Base-by-base conservation (phyloP, 2,329 filamentous ascomycete genomes). In the Teratosphaeria epicoccoides region DNA sequence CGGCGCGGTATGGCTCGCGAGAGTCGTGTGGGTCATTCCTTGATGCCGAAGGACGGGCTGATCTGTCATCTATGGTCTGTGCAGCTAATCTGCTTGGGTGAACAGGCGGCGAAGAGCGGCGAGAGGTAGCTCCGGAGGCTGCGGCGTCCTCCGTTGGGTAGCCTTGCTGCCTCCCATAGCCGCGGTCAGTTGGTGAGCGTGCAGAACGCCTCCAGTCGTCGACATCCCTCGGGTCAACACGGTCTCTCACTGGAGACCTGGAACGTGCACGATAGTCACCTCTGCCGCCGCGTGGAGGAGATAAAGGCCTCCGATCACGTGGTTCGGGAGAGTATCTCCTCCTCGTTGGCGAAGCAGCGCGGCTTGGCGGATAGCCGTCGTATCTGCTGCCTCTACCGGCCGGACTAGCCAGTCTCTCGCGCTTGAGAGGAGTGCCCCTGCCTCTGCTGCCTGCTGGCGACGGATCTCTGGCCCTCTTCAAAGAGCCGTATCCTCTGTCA, bases 31-130 rank as follows among this genome's bases (percentile, higher is more conserved):
- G 55, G 47, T 64, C 25, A 17, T 11, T 62, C 22, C 57, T 55
- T 43, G 51, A 46, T 4, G 63, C 56, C 24, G 57, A 50, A 6
- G 58, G 57, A 49, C 64, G 51, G 45, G 47, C 52, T 17, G 54
- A 23, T 49, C 58, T 52, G 4, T 71, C 68, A 7, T 68, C 67
- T 47, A 53, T 46, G 61, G 61, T 29, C 60, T 67, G 47, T 23
- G 58, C 56, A 46, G 70, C 72, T 47, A 72, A 63, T 58, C 77
- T 73, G 57, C 80, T 81, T 14, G 75, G 73, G 59, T 81, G 78
- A 12, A 77, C 67, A 11, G 71, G 77, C 14, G 82, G 82, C 5
- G 82, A 84, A 7, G 82, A 82, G 47, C 79, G 74, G 52, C 80
- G 76, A 22, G 81, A 84, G 25, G 77, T 81, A 20, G 74, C 67